A percentile compares a stretch with the other conserved stretches of the same genome.
phyloP scores from a whole-genome alignment of 768 basidiomycete species.

The Termitomyces sp. region DNA sequence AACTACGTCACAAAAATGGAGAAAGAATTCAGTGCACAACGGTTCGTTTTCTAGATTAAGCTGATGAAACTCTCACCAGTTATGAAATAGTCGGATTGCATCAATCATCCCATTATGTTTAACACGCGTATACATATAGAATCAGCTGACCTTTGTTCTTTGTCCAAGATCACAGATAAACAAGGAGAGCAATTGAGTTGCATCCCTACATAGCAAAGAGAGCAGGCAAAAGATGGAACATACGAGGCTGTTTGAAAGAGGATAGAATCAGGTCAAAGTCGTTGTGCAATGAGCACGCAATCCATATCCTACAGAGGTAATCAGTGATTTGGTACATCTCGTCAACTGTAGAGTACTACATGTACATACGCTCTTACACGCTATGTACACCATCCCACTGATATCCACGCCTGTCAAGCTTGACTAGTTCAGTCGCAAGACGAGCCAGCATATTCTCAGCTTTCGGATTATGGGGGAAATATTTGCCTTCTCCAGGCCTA shows the following conservation, averaged over 20 bases:
- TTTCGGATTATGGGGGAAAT: constrained; percentile 63
- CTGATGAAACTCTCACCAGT: not conserved
- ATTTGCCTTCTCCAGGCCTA: constrained; percentile 62
- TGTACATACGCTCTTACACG: not conserved
- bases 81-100: not conserved
- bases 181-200: not conserved
- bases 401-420: constrained; percentile 43
- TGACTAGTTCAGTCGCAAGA: constrained; percentile 58
- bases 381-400: not conserved
- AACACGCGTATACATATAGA: not conserved
- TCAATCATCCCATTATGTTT: not conserved
- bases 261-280: constrained; percentile 3
- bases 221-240: not conserved
- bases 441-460: constrained; percentile 63
- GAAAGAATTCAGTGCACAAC: not conserved
- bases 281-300: constrained; percentile 18
- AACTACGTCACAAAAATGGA: not conserved
- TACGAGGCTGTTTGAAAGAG: not conserved
- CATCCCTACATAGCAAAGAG: not conserved
- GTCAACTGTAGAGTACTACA: not conserved
- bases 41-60: not conserved
- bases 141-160: constrained; percentile 7
- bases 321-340: not conserved
- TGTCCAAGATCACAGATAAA: not conserved
- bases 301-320: not conserved